Base-by-base conservation (phyloP, 176 grass and related monocot species). In the Oryza nivara region DNA sequence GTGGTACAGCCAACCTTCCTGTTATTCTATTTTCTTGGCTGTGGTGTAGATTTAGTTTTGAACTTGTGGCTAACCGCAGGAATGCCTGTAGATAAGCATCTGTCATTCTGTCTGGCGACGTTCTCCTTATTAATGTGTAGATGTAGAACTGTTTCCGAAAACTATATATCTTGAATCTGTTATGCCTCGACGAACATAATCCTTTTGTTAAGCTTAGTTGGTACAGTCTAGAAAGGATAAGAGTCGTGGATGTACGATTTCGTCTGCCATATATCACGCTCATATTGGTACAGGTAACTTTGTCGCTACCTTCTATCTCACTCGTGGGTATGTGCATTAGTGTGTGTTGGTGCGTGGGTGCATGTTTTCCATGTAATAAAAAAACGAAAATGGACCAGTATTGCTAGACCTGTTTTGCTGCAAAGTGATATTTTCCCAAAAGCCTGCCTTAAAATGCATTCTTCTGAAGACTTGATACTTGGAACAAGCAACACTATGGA, bases 61-160 rank as follows among this genome's bases (percentile, higher is more conserved):
- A n/a, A 23, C 25, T 67, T n/a, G 40, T 32, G 23, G 68, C 12
- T 72, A 43, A 44, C 67, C 28, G 15, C 47, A 40, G 17, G 19
- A 9, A 25, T 81, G 65, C 22, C 63, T 87, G 85, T 82, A 87
- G 65, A 87, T 70, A 82, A 58, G 22, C 64, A 58, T n/a, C 19
- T 58, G 54, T 3, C 19, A 58, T 54, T 68, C 23, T n/a, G 36
- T 54, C 5, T 56, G 36, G 4, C 23, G 35, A 81, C 7, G 45
- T 44, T 69, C 22, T 60, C 70, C 65, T 16, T 85, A 66, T 61
- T 70, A 28, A 13, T 78, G 23, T 56, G 38, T 70, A 56, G 4
- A 81, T 70, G 38, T 70, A 56, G 8, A 58, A 58, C 19, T 58
- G 54, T 58, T 20, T 58, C 19, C 54, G 9, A n/a, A 58, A 58